Percentiles rank a stretch among this genome's conserved stretches.
Conservation (phyloP, 2,329 filamentous ascomycete genomes). For the Didymella arachidicola region DNA sequence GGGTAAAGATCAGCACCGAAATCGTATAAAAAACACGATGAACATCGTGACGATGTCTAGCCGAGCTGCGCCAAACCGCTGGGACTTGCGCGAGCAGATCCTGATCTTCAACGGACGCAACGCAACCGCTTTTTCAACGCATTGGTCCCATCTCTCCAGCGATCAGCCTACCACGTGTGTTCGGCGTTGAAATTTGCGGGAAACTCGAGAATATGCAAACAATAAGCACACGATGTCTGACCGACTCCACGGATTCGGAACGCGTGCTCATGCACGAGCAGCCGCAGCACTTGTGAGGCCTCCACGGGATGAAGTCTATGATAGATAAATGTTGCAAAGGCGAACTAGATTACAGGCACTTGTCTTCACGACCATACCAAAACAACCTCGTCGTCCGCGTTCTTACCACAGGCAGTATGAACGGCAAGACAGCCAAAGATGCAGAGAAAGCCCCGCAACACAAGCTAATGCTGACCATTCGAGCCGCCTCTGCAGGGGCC, state of each 20-base stretch:
- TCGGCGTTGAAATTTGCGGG: background rate
- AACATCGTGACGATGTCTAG: constrained; percentile 7
- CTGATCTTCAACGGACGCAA: constrained; percentile 2
- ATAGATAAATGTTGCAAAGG: background rate
- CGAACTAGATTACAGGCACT: background rate
- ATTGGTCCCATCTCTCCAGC: background rate
- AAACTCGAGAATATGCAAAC: background rate
- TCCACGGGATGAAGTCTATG: background rate
- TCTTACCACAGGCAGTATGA: background rate
- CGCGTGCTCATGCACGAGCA: background rate
- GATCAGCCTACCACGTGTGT: background rate
- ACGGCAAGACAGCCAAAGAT: background rate
- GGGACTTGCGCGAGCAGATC: constrained; percentile 15
- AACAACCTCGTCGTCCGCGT: background rate
- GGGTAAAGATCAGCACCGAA: constrained; percentile 9
- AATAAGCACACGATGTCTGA: background rate
- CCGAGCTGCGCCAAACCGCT: constrained; percentile 4
- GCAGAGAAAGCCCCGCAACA: background rate
- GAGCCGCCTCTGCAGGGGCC: constrained; percentile 3
- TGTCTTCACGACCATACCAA: background rate
- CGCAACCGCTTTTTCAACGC: constrained; percentile 2
- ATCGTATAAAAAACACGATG: constrained; percentile 11
- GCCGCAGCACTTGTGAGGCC: background rate
- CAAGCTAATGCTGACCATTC: background rate
- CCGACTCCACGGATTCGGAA: background rate